Evolutionary conservation across 495 filamentous ascomycete species (phyloP).

Genomic region (Choiromyces venosus): DNA sequence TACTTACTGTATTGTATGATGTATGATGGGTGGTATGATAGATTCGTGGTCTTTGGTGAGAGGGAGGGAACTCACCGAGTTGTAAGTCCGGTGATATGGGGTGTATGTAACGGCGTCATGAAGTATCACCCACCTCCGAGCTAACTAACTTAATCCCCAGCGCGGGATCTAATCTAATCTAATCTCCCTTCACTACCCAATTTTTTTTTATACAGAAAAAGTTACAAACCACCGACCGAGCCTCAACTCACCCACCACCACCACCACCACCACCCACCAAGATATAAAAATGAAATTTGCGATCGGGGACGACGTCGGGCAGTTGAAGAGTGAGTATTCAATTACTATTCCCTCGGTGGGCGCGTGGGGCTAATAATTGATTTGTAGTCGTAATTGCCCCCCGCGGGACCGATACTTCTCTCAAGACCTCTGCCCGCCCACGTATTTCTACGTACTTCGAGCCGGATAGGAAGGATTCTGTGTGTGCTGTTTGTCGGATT

Average conservation of each 20-base stretch:
- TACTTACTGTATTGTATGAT: no score
- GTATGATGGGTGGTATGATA: no score
- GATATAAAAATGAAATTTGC: slow-evolving; percentile 39
- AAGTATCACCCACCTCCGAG: neutral
- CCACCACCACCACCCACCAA: neutral
- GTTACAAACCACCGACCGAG: slow-evolving; percentile 14
- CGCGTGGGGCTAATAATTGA: slow-evolving; percentile 6
- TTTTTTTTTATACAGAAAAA: slow-evolving; percentile 11
- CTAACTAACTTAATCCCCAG: neutral
- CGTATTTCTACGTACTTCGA: slow-evolving; percentile 36
- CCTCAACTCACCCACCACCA: slow-evolving; percentile 20
- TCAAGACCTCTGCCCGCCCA: slow-evolving; percentile 35
- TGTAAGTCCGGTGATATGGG: neutral
- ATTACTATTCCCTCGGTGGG: neutral
- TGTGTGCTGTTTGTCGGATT: neutral
- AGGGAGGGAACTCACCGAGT: no score
- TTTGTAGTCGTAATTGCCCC: slow-evolving; percentile 31
- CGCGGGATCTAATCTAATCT: slow-evolving; percentile 26
- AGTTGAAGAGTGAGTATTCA: slow-evolving; percentile 33
- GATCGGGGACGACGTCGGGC: slow-evolving; percentile 39
- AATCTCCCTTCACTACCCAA: slow-evolving; percentile 15
- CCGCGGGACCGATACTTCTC: slow-evolving; percentile 37
- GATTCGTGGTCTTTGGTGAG: neutral
- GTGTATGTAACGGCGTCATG: neutral
- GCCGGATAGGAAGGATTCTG: slow-evolving; percentile 27